Percentiles rank a stretch among this genome's conserved stretches.
Evolutionary conservation across 2,329 filamentous ascomycete species (phyloP).

Genomic region (Stemphylium vesicarium): DNA sequence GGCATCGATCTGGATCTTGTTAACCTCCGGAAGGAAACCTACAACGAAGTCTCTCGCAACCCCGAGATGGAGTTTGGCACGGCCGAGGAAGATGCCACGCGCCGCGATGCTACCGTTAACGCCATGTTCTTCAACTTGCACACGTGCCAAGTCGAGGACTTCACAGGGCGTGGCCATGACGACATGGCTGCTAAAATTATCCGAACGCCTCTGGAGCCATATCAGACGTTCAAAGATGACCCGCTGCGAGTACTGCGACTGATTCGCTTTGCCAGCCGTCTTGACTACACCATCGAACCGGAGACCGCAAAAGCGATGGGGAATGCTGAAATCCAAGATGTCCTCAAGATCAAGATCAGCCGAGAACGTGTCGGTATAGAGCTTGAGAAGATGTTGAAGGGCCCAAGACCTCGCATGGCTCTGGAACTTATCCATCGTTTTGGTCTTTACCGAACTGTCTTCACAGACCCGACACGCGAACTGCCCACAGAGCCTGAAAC

Average conservation of each 20-base stretch:
- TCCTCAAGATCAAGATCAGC: constrained; percentile 87
- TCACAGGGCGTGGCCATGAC: constrained; percentile 73
- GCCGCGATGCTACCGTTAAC: constrained; percentile 92
- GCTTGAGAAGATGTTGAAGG: constrained; percentile 87
- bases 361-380: constrained; percentile 88
- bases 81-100: constrained; percentile 84
- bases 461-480: constrained; percentile 68
- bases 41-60: constrained; percentile 86
- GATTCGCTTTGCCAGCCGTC: constrained; percentile 86
- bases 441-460: constrained; percentile 73
- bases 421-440: constrained; percentile 71
- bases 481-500: constrained; percentile 64
- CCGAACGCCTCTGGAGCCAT: constrained; percentile 83
- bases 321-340: constrained; percentile 75
- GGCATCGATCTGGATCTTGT: constrained; percentile 92
- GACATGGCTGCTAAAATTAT: constrained; percentile 79
- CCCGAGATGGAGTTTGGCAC: constrained; percentile 94
- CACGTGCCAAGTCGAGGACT: constrained; percentile 80
- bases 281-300: constrained; percentile 78
- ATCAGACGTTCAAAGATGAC: constrained; percentile 93
- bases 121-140: constrained; percentile 95
- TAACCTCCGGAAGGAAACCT: constrained; percentile 90
- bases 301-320: constrained; percentile 76
- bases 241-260: constrained; percentile 85
- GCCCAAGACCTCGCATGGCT: constrained; percentile 65